These are phyloP conservation scores for Podila clonocystis DNA, from an alignment of 192 early-diverging fungal species.

Conservation along the genomic window DNA sequence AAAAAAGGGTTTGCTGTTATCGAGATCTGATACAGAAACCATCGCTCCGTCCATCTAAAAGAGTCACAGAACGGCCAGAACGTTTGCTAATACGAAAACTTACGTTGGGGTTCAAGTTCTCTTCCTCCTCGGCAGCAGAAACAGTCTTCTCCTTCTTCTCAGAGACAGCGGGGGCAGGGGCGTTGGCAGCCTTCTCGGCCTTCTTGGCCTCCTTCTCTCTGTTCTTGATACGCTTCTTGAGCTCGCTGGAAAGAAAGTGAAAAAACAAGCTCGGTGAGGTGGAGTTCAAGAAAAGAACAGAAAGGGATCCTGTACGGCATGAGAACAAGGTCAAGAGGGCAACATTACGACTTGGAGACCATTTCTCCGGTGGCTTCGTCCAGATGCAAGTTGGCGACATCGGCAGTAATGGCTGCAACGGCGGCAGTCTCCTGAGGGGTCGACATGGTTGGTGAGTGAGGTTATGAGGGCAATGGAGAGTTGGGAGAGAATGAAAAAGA, in stretches of 20 bases:
- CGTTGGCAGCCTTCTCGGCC: constrained; percentile 67
- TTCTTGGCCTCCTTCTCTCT: constrained; percentile 90
- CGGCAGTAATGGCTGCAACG: constrained; percentile 18
- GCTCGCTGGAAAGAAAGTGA: constrained; percentile 68
- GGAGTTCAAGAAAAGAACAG: background rate
- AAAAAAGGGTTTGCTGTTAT: background rate
- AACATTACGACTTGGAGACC: constrained; percentile 86
- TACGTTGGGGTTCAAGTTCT: constrained; percentile 87
- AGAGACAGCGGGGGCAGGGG: constrained; percentile 60
- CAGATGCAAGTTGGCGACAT: constrained; percentile 63
- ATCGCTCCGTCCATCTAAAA: background rate
- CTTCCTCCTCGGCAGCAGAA: constrained; percentile 79
- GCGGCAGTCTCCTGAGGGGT: constrained; percentile 23
- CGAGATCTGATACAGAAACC: background rate
- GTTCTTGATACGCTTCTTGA: constrained; percentile 91
- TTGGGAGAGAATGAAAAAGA: background rate
- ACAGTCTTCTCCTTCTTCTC: constrained; percentile 55
- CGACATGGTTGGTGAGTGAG: constrained; percentile 11
- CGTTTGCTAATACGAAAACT: constrained; percentile 16
- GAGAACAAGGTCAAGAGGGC: too few relatives aligned
- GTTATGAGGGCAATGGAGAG: background rate
- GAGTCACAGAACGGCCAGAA: background rate
- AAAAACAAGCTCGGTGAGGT: background rate
- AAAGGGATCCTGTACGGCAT: background rate
- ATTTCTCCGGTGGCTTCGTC: constrained; percentile 93